phyloP scores from a whole-genome alignment of 306 rosid genomes.

The Dalbergia cochinchinensis region DNA sequence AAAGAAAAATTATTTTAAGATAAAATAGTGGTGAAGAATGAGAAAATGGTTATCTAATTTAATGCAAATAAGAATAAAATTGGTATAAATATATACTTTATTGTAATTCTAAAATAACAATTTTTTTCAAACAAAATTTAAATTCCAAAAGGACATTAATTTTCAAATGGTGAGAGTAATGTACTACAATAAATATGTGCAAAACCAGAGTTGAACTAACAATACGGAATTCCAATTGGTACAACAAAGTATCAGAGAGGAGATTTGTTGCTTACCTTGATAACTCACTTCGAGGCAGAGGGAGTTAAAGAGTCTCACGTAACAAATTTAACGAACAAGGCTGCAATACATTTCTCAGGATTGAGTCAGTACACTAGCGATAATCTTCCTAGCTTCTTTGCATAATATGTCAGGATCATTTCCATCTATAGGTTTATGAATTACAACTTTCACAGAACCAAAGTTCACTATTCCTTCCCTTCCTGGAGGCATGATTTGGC shows the following conservation, averaged over 20 bases:
- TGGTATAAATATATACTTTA: no score
- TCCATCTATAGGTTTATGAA: conserved; percentile 79
- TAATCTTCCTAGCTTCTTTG: conserved; percentile 74
- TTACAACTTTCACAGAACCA: conserved; percentile 80
- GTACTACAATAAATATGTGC: not conserved
- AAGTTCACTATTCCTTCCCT: conserved; percentile 72
- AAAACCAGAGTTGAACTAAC: not conserved
- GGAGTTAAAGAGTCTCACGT: conserved; percentile 26
- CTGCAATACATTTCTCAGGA: conserved; percentile 51
- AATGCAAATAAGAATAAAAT: no score
- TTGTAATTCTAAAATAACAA: no score
- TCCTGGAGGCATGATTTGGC: conserved; percentile 93
- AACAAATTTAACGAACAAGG: conserved; percentile 34
- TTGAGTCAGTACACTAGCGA: conserved; percentile 62
- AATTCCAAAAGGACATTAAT: no score
- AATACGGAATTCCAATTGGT: not conserved
- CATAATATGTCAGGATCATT: conserved; percentile 64
- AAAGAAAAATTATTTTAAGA: no score
- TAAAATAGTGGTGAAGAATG: no score
- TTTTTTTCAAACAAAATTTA: no score
- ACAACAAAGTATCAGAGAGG: conserved; percentile 3
- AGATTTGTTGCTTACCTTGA: conserved; percentile 40
- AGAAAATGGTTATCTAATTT: no score
- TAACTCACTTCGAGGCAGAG: conserved; percentile 32
- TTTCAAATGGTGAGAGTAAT: no score